Evolutionary conservation across 225 moss, liverwort and hornwort species (phyloP).

Genomic region (Polytrichum formosum): DNA sequence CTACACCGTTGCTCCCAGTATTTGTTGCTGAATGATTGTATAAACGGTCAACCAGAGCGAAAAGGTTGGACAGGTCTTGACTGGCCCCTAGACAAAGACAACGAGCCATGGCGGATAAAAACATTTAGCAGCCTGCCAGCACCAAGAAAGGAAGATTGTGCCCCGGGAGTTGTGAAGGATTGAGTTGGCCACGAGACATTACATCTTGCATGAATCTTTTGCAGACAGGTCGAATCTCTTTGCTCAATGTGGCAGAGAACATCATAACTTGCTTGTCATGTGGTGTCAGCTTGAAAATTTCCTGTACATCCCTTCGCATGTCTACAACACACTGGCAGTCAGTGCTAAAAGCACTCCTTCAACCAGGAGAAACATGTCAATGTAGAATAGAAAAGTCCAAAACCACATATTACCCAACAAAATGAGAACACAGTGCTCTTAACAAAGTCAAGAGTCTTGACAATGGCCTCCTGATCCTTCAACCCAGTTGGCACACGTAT

Average conservation of each 20-base stretch:
- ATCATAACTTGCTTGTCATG: conserved; percentile 99
- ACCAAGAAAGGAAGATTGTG: conserved; percentile 74
- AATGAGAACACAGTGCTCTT: neutral
- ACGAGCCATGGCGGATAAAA: conserved; percentile 58
- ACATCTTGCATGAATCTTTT: conserved; percentile 99
- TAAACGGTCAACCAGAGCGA: conserved; percentile 41
- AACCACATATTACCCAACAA: neutral
- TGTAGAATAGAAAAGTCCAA: neutral
- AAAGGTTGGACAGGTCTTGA: conserved; percentile 37
- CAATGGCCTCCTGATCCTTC: no score
- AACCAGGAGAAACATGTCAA: neutral
- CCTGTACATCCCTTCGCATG: conserved; percentile 99
- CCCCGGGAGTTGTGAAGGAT: conserved; percentile 61
- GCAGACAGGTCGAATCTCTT: conserved; percentile 98
- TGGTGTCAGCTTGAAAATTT: conserved; percentile 95
- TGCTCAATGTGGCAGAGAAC: conserved; percentile 98
- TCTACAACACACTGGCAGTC: conserved; percentile 71
- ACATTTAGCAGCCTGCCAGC: conserved; percentile 75
- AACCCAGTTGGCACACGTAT: neutral
- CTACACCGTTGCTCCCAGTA: conserved; percentile 48
- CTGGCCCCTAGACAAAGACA: conserved; percentile 65
- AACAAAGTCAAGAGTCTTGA: no score
- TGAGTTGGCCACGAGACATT: conserved; percentile 75
- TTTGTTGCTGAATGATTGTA: conserved; percentile 23
- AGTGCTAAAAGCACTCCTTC: conserved; percentile 15